These are phyloP conservation scores for Metarhizium humberi DNA, from an alignment of 2,329 filamentous ascomycete genomes.

Conservation along the genomic window DNA sequence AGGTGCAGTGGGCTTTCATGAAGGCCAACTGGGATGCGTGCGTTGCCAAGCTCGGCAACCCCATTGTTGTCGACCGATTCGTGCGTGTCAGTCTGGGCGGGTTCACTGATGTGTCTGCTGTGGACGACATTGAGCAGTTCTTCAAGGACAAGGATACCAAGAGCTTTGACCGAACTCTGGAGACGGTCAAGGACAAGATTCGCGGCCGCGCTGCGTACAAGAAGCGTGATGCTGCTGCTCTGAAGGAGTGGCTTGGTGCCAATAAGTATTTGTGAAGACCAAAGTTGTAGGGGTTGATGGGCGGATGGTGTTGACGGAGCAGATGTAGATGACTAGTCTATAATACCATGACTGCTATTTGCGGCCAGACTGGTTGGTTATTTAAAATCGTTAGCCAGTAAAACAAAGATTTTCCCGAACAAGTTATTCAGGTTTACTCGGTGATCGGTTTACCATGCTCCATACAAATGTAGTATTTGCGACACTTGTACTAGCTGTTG, in stretches of 20 bases:
- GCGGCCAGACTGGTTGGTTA: not conserved
- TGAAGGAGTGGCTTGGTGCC: conserved; percentile 70
- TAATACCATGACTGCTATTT: not conserved
- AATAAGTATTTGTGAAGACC: conserved; percentile 33
- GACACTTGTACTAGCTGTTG: no score
- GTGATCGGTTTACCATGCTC: no score
- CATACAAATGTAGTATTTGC: no score
- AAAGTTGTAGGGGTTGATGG: not conserved
- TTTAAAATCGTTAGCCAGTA: no score
- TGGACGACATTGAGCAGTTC: conserved; percentile 73
- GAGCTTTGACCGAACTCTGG: conserved; percentile 77
- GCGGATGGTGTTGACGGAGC: not conserved
- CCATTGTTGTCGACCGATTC: conserved; percentile 83
- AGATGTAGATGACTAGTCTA: not conserved
- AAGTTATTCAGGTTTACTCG: no score
- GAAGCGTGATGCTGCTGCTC: conserved; percentile 59
- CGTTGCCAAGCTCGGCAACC: conserved; percentile 65
- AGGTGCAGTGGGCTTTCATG: conserved; percentile 74
- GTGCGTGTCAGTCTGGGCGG: conserved; percentile 68
- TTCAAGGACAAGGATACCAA: conserved; percentile 80
- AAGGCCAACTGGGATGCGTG: conserved; percentile 74
- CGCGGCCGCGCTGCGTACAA: conserved; percentile 75
- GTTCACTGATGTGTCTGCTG: conserved; percentile 61
- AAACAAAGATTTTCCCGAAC: no score
- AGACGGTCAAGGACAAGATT: conserved; percentile 79